phyloP scores from a whole-genome alignment of 2,329 filamentous ascomycete genomes.

The Juglanconis juglandina region DNA sequence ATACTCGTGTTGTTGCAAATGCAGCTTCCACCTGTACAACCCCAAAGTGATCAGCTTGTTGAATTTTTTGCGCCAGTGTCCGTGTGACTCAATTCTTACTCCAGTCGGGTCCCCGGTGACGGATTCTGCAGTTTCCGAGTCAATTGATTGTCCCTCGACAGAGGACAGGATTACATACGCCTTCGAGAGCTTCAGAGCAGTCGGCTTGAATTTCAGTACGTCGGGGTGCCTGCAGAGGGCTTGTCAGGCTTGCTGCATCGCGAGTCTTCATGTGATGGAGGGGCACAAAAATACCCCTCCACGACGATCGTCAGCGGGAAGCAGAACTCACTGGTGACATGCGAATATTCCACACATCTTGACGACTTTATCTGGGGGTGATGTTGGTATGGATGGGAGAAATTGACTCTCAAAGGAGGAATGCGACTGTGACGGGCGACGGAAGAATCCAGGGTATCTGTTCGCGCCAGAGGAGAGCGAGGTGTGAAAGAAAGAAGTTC shows the following conservation, averaged over 20 bases:
- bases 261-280: constrained; percentile 27
- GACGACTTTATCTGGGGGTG: constrained; percentile 10
- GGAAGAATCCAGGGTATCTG: background rate
- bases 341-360: constrained; percentile 95
- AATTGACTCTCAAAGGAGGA: background rate
- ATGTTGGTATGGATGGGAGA: background rate
- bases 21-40: constrained; percentile 72
- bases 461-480: background rate
- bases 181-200: constrained; percentile 88
- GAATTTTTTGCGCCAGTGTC: constrained; percentile 20
- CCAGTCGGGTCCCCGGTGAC: constrained; percentile 97
- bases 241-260: constrained; percentile 18
- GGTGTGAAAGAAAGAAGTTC: constrained; percentile 3
- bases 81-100: constrained; percentile 60
- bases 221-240: constrained; percentile 67
- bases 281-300: constrained; percentile 35
- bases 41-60: constrained; percentile 12
- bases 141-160: constrained; percentile 30
- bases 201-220: constrained; percentile 94
- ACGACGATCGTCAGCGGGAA: constrained; percentile 20
- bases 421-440: background rate
- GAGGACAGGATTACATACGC: constrained; percentile 59
- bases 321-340: constrained; percentile 72
- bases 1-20: constrained; percentile 87
- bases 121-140: constrained; percentile 60